A percentile compares a stretch with the other conserved stretches of the same genome.
Evolutionary conservation across 768 basidiomycete species (phyloP).

Genomic region (Tephrocybe sp.): DNA sequence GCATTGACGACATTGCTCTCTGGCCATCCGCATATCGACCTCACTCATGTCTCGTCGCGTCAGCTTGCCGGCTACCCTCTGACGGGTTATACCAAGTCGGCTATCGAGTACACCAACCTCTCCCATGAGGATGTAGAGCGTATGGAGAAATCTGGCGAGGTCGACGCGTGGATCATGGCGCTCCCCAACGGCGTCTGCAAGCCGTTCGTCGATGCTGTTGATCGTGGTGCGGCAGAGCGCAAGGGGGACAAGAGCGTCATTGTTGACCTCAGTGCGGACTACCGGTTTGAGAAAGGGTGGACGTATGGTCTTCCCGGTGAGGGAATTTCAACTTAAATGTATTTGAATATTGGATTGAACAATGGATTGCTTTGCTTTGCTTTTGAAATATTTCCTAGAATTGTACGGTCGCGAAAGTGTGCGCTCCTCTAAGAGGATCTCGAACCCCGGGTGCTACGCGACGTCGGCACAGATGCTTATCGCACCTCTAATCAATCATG

Average conservation of each 20-base stretch:
- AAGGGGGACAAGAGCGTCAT: constrained; percentile 67
- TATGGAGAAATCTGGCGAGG: constrained; percentile 88
- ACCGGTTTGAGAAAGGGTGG: constrained; percentile 93
- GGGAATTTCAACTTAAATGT: constrained; percentile 45
- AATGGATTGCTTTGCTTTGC: constrained; percentile 28
- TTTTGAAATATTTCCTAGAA: constrained; percentile 50
- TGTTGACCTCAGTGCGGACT: constrained; percentile 93
- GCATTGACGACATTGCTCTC: constrained; percentile 87
- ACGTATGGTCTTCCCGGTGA: constrained; percentile 99
- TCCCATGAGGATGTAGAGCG: constrained; percentile 74
- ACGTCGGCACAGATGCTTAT: constrained; percentile 91
- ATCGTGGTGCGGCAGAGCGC: constrained; percentile 66
- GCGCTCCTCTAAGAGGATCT: constrained; percentile 77
- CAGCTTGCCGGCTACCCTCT: constrained; percentile 85
- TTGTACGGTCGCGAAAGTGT: constrained; percentile 77
- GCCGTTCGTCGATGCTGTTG: constrained; percentile 95
- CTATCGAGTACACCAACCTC: constrained; percentile 79
- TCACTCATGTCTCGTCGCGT: constrained; percentile 96
- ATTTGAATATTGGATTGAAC: constrained; percentile 23
- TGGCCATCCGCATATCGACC: constrained; percentile 82
- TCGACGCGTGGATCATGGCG: constrained; percentile 99
- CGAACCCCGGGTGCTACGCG: constrained; percentile 98
- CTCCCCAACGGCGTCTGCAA: constrained; percentile 97
- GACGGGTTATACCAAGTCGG: constrained; percentile 75
- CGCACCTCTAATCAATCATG: constrained; percentile 80